Evolutionary conservation across 176 grass and related monocot species (phyloP).

Genomic region (Musa beccarii): DNA sequence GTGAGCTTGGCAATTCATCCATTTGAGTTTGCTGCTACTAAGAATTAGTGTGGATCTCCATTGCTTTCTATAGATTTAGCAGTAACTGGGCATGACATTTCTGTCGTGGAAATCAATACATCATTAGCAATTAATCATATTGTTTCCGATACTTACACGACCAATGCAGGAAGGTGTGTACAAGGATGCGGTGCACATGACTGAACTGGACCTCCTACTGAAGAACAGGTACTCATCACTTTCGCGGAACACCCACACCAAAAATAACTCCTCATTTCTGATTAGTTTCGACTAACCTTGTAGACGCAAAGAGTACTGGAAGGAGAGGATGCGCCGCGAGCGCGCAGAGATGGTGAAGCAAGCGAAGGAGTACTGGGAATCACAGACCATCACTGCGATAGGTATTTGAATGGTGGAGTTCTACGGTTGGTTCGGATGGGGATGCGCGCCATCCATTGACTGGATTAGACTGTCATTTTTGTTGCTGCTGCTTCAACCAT

Average conservation of each 20-base stretch:
- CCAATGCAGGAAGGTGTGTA: slow-evolving; percentile 42
- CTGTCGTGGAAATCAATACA: not conserved
- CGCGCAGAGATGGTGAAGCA: slow-evolving; percentile 56
- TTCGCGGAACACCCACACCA: not conserved
- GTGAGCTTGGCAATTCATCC: too few relatives aligned
- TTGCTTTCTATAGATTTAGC: not conserved
- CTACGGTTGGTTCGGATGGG: too few relatives aligned
- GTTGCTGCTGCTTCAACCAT: too few relatives aligned
- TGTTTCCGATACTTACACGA: not conserved
- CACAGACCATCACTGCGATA: slow-evolving; percentile 21
- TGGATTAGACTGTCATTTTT: too few relatives aligned
- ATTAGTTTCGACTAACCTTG: not conserved
- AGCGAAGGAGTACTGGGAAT: slow-evolving; percentile 70
- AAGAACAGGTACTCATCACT: slow-evolving; percentile 29
- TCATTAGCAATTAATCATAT: not conserved
- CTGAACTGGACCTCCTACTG: slow-evolving; percentile 50
- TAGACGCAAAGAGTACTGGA: slow-evolving; percentile 54
- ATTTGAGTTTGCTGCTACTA: too few relatives aligned
- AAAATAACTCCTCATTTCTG: not conserved
- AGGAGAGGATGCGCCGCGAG: slow-evolving; percentile 35
- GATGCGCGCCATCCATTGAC: too few relatives aligned
- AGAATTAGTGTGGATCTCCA: not conserved
- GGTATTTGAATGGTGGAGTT: not conserved
- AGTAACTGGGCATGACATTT: not conserved
- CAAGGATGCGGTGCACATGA: slow-evolving; percentile 43